Conservation (phyloP, 345 rosid genomes). For the Geranium rotundifolium region DNA sequence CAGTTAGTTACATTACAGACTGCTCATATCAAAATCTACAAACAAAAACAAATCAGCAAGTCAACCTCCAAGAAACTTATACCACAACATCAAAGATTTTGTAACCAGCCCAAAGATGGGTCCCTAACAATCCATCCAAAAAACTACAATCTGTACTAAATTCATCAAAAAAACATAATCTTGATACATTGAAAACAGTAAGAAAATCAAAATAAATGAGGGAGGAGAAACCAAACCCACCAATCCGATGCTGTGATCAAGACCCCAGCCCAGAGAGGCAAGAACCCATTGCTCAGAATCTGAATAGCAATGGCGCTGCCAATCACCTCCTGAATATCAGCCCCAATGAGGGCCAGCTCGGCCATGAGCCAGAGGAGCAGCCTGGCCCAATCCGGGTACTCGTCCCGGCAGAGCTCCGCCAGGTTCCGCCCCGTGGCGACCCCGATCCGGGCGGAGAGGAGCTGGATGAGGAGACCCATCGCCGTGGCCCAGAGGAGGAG, state of each 20-base stretch:
- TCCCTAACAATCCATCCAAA: no score
- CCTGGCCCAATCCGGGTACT: conserved; percentile 37
- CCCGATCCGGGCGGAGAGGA: conserved; percentile 32
- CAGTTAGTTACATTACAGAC: no score
- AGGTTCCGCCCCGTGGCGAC: conserved; percentile 36
- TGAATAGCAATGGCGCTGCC: conserved; percentile 31
- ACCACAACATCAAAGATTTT: no score
- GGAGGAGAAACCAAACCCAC: conserved; percentile 1
- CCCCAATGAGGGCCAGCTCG: conserved; percentile 36
- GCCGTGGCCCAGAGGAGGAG: conserved; percentile 38
- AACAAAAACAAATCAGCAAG: no score
- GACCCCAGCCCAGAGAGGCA: conserved; percentile 25
- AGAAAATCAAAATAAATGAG: no score
- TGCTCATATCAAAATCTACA: no score
- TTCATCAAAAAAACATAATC: no score
- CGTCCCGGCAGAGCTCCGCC: conserved; percentile 37
- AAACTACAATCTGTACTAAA: no score
- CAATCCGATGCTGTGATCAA: conserved; percentile 17
- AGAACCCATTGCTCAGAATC: conserved; percentile 14
- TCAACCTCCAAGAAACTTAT: no score
- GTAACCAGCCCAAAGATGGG: no score
- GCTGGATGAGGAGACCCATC: conserved; percentile 41
- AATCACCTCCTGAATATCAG: conserved; percentile 41
- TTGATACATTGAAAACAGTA: no score
- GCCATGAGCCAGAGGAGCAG: conserved; percentile 33